Conservation (phyloP, 345 rosid genomes). For the Citrus inodora region DNA sequence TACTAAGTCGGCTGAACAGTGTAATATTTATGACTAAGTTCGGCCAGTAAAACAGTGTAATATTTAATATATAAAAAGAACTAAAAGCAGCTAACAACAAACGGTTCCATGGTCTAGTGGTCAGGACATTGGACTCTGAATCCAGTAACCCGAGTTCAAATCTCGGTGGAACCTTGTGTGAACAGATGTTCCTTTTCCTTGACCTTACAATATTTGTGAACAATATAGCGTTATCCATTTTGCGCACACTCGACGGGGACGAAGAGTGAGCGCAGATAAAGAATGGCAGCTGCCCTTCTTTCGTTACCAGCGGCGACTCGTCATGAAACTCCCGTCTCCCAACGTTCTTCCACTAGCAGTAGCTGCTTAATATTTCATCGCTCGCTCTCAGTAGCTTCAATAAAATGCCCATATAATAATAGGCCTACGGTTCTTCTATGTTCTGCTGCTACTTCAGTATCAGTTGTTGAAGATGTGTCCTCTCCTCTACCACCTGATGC, state of each 20-base stretch:
- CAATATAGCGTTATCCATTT: not conserved
- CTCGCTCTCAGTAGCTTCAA: slow-evolving; percentile 16
- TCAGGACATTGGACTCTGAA: slow-evolving; percentile 98
- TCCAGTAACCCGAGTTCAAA: slow-evolving; percentile 99
- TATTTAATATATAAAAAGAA: no score
- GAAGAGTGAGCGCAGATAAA: not conserved
- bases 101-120: slow-evolving; percentile 88
- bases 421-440: slow-evolving; percentile 31
- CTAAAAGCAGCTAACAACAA: not conserved
- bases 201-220: not conserved
- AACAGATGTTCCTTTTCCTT: no score
- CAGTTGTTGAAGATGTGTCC: slow-evolving; percentile 36
- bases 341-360: slow-evolving; percentile 14
- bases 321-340: slow-evolving; percentile 17
- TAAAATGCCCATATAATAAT: slow-evolving; percentile 16
- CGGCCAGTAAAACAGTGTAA: no score
- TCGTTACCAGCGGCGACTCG: slow-evolving; percentile 32
- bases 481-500: slow-evolving; percentile 22
- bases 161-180: slow-evolving; percentile 81
- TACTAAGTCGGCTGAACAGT: no score
- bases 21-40: fast-evolving
- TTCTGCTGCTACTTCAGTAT: slow-evolving; percentile 37
- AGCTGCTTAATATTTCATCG: slow-evolving; percentile 13
- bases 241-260: not conserved
- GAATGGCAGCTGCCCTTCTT: slow-evolving; percentile 44